Percentiles rank a stretch among this genome's conserved stretches.
phyloP scores from a whole-genome alignment of 306 rosid genomes.

The Gastrolobium villosum region DNA sequence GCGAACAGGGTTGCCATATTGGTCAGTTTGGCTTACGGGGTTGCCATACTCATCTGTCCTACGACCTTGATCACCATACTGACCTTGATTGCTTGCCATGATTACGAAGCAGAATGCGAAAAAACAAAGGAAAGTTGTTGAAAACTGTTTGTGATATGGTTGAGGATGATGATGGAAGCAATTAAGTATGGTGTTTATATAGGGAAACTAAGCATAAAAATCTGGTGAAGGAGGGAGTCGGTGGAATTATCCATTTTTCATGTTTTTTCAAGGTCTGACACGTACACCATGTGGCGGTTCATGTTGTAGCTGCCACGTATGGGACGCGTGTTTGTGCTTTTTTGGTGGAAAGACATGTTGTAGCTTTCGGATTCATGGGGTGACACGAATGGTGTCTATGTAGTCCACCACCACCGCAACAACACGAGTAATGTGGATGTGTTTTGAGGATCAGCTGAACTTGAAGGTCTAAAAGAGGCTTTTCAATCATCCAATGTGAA shows the following conservation, averaged over 20 bases:
- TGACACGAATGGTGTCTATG: not conserved
- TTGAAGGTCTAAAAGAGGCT: too few species aligned
- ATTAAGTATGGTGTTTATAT: not conserved
- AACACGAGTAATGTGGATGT: too few species aligned
- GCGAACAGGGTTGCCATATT: conserved; percentile 33
- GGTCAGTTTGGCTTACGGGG: conserved; percentile 39
- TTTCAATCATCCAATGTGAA: too few species aligned
- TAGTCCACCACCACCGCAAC: too few species aligned
- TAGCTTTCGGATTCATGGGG: not conserved
- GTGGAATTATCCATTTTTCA: not conserved
- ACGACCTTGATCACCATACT: conserved; percentile 16
- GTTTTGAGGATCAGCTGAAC: too few species aligned
- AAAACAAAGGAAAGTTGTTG: not conserved
- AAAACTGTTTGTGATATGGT: too few species aligned
- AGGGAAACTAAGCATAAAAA: not conserved
- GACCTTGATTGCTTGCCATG: conserved; percentile 35
- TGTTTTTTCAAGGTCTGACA: not conserved
- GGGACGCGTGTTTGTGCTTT: conserved; percentile 14
- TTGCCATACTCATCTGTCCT: conserved; percentile 40
- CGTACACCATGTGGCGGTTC: not conserved
- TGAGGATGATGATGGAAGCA: not conserved
- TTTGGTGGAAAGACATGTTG: not conserved
- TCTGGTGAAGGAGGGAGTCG: not conserved
- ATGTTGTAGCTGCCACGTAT: not conserved
- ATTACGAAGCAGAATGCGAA: not conserved